Conservation (phyloP, 371 early-diverging fungal species). For the Sporodiniella umbellata region DNA sequence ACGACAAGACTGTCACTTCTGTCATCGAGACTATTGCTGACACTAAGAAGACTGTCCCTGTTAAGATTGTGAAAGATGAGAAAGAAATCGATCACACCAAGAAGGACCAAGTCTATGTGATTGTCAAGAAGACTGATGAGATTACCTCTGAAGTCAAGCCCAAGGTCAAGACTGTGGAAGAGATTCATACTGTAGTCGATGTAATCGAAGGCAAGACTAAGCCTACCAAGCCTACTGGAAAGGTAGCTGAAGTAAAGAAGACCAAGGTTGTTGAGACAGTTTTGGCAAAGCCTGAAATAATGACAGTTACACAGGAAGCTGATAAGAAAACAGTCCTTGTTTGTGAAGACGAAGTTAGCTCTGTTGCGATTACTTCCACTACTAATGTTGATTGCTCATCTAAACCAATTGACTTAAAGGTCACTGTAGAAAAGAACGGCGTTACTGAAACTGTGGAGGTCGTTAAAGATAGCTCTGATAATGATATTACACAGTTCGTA, state of each 20-base stretch:
- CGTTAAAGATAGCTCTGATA: neutral
- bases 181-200: neutral
- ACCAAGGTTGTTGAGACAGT: neutral
- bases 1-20: neutral
- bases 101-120: neutral
- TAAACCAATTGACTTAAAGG: neutral
- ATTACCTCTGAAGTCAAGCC: conserved; percentile 5
- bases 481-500: neutral
- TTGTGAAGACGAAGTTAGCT: neutral
- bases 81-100: neutral
- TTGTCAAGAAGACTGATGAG: conserved; percentile 9
- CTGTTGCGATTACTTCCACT: too few relatives aligned
- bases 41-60: neutral
- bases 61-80: neutral
- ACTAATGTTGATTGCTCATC: too few relatives aligned
- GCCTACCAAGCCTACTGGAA: neutral
- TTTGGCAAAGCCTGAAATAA: too few relatives aligned
- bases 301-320: too few relatives aligned
- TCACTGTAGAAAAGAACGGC: neutral
- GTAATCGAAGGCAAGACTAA: conserved; percentile 3
- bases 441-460: neutral
- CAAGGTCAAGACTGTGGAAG: neutral
- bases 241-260: neutral
- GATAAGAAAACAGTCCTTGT: neutral
- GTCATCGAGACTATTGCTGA: neutral